Conservation (phyloP, 106 monocot species). For the Alisma plantagoaquatica region DNA sequence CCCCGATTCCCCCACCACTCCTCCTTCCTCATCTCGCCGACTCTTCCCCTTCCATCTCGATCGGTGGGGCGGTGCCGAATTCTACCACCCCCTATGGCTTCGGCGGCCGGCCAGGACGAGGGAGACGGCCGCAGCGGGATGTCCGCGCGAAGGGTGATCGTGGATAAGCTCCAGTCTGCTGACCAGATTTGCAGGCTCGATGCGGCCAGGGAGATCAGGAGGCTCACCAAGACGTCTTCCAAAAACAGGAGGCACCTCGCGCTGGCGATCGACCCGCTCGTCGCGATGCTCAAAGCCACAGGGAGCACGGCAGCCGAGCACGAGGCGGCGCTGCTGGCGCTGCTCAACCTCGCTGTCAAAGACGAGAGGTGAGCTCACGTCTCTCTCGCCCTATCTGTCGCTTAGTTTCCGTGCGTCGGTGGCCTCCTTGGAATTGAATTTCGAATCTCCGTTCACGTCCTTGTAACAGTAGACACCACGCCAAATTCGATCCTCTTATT, state of each 20-base stretch:
- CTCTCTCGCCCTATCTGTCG: too few species aligned
- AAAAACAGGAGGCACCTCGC: constrained; percentile 19
- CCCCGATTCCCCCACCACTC: too few species aligned
- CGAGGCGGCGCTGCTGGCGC: constrained; percentile 63
- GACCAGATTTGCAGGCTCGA: neutral
- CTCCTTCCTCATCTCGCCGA: too few species aligned
- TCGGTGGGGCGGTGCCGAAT: too few species aligned
- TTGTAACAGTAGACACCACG: too few species aligned
- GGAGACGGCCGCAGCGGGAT: too few species aligned
- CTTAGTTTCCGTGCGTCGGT: too few species aligned
- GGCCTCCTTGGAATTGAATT: too few species aligned
- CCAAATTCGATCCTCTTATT: too few species aligned
- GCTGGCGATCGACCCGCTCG: constrained; percentile 31
- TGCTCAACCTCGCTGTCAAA: constrained; percentile 81
- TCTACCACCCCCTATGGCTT: too few species aligned
- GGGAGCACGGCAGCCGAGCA: constrained; percentile 10
- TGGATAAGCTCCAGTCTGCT: constrained; percentile 7
- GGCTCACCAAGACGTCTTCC: constrained; percentile 25
- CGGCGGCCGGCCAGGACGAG: neutral
- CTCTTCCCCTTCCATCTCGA: too few species aligned
- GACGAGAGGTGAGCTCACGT: constrained; percentile 69
- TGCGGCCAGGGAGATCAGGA: constrained; percentile 18
- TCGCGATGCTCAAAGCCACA: constrained; percentile 39
- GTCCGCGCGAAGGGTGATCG: neutral
- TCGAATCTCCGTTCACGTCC: too few species aligned